Base-by-base conservation (phyloP, 208 protist species). In the Crithidia acanthocephali region DNA sequence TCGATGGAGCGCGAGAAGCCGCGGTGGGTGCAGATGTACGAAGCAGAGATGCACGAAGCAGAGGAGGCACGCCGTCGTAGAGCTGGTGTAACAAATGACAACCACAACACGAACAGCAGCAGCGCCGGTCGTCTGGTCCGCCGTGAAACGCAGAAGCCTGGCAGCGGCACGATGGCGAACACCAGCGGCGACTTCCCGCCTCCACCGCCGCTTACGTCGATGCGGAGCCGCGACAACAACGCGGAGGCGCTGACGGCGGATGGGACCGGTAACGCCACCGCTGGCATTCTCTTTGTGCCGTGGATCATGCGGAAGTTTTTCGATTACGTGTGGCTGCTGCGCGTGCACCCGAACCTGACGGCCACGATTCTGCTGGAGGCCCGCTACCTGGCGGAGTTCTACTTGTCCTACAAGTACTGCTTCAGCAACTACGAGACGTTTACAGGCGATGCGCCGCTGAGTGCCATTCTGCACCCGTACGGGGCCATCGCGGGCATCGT, bases 361-460 rank as follows among this genome's bases (percentile, higher is more conserved):
- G 79, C 82, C 11, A 93, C 88, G 27, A 52, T 96, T 60, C 72
- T 93, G 52, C 67, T 96, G 48, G 79, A 96, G 69, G 60, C 84
- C n/a, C 87, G 88, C 67, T 96, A 90, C 67, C 58, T 92, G 58
- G 78, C 81, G 20, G 88, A 96, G 81, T 58, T 93, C 1, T 94
- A 84, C 66, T 80, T 96, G 44, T 64, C 91, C 16, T 91, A 85
- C 61, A 89, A 88, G 75, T 96, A 94, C 74, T 92, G 85, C 75
- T 90, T 94, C 68, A 84, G 88, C 18, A 70, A 63, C 61, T 94
- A 86, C 62, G 91, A 96, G 64, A 75, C 78, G 30, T 79, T 74
- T 47, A 56, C 48, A 35, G 58, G 63, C 28, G 91, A 96, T 71
- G 86, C 86, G 25, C 59, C 86, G 51, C 73, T 96, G 62, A 56